Percentiles rank a stretch among this genome's conserved stretches.
These are phyloP conservation scores for Phymatotrichopsis omnivora DNA, from an alignment of 2,329 filamentous ascomycete species.

Conservation along the genomic window DNA sequence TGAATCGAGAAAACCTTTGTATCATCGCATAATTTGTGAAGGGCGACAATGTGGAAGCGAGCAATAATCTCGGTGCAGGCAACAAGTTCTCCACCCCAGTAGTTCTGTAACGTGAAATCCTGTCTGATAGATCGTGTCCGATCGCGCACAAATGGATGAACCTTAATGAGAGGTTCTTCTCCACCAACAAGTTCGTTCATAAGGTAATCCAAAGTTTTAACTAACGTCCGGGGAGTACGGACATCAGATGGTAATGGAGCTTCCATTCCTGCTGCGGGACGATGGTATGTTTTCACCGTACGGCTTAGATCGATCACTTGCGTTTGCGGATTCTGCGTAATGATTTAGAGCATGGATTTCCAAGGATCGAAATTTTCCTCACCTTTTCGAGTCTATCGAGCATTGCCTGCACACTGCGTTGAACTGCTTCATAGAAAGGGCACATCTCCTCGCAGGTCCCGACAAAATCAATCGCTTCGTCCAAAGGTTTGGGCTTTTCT, in stretches of 20 bases:
- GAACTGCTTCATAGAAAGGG: slow-evolving; percentile 48
- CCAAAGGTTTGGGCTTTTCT: slow-evolving; percentile 50
- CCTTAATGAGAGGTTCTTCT: slow-evolving; percentile 45
- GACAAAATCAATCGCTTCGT: slow-evolving; percentile 56
- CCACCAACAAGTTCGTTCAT: slow-evolving; percentile 48
- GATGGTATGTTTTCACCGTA: slow-evolving; percentile 52
- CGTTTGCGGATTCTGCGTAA: slow-evolving; percentile 35
- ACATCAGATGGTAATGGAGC: slow-evolving; percentile 59
- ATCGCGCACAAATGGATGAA: slow-evolving; percentile 59
- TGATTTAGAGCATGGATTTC: slow-evolving; percentile 51
- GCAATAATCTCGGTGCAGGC: slow-evolving; percentile 57
- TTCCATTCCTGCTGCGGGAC: slow-evolving; percentile 58
- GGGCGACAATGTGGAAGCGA: slow-evolving; percentile 54
- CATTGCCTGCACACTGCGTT: slow-evolving; percentile 20
- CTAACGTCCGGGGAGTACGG: slow-evolving; percentile 49
- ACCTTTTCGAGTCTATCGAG: slow-evolving; percentile 28
- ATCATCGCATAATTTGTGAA: slow-evolving; percentile 53
- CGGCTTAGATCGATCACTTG: slow-evolving; percentile 36
- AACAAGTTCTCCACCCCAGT: slow-evolving; percentile 45
- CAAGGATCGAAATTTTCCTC: slow-evolving; percentile 37
- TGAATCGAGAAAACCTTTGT: slow-evolving; percentile 55
- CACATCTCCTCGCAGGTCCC: slow-evolving; percentile 62
- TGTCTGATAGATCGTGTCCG: slow-evolving; percentile 56
- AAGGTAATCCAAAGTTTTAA: slow-evolving; percentile 53
- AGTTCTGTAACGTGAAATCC: slow-evolving; percentile 56